Conservation (phyloP, 164 flowering plant species). For the Houttuynia cordata region DNA sequence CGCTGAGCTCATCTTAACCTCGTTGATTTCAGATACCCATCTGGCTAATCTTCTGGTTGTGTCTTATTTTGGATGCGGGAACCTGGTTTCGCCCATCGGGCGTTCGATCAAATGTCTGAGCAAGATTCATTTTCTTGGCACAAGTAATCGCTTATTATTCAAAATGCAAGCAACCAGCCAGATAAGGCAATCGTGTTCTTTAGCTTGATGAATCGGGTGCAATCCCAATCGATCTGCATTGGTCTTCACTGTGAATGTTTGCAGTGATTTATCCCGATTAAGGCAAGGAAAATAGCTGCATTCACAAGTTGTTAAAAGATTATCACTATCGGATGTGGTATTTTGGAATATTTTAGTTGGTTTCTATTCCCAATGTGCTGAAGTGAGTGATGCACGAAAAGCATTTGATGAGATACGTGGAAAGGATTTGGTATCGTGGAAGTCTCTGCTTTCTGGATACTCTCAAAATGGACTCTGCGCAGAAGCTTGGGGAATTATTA, state of each 20-base stretch:
- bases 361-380: slow-evolving; percentile 12
- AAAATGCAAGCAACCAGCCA: slow-evolving; percentile 3
- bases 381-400: slow-evolving; percentile 3
- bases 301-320: slow-evolving; percentile 7
- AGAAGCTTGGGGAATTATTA: slow-evolving; percentile 9
- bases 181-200: slow-evolving; percentile 3
- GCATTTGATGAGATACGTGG: slow-evolving; percentile 10
- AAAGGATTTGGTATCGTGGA: slow-evolving; percentile 18
- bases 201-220: slow-evolving; percentile 4
- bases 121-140: slow-evolving; percentile 8
- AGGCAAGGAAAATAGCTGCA: slow-evolving; percentile 12
- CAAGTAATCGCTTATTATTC: slow-evolving; percentile 6
- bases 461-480: slow-evolving; percentile 9
- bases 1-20: too few relatives aligned
- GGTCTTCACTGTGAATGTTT: slow-evolving; percentile 4
- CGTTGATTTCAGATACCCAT: too few relatives aligned
- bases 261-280: slow-evolving; percentile 2
- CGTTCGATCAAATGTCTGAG: slow-evolving; percentile 6
- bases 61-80: slow-evolving; percentile 5
- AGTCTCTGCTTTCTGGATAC: slow-evolving; percentile 15
- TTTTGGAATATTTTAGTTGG: slow-evolving; percentile 8
- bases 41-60: slow-evolving; percentile 2
- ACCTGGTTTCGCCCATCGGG: neutral
- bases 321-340: slow-evolving; percentile 8
- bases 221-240: slow-evolving; percentile 7